Base-by-base conservation (phyloP, 2,329 filamentous ascomycete species). In the Fonsecaea pugnacius region DNA sequence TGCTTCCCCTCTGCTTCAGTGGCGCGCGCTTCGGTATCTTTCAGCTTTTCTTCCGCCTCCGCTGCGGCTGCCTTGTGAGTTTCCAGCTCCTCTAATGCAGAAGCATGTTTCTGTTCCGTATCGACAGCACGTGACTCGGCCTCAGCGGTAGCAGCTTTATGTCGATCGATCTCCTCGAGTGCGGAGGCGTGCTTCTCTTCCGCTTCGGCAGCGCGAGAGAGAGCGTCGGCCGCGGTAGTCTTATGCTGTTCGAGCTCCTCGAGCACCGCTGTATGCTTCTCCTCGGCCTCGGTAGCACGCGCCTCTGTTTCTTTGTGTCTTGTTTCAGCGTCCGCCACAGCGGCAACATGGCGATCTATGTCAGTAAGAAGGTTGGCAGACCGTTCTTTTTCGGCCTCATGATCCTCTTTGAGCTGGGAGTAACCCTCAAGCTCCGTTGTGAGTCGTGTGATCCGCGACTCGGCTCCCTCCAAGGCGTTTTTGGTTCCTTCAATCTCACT, bases 371-470 rank as follows among this genome's bases (percentile, higher is more conserved):
- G 46, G 21, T 32, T 30, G 24, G 46, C 57, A 59, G 57, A 59
- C 8, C 62, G 59, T 36, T 55, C 51, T 30, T 59, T 59, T 30
- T 55, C 51, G 6, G 21, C 36, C 18, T 60, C 35, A 12, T 35
- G 21, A 3, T 65, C 53, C 21, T 38, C 35, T 51, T 65, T 60
- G 33, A 56, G 24, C n/a, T 63, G 62, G 18, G 32, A 35, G 32
- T 62, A 63, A 10, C 58, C 60, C 14, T 63, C 57, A 21, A 69
- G 40, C 10, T 50, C 50, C 6, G 58, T 32, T 6, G 62, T 65
- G 35, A 67, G 63, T 33, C 67, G 62, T 7, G 55, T 51, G 43
- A 69, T 62, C 48, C 66, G 18, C 3, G 38, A 36, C 46, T 62
- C 51, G 38, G 64, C 62, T 9, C 60, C 38, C 30, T 56, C 59